Evolutionary conservation across 169 alveolate species (phyloP), one percentile per base, ranked within the genome.

Genomic region (Plasmodium inui): DNA sequence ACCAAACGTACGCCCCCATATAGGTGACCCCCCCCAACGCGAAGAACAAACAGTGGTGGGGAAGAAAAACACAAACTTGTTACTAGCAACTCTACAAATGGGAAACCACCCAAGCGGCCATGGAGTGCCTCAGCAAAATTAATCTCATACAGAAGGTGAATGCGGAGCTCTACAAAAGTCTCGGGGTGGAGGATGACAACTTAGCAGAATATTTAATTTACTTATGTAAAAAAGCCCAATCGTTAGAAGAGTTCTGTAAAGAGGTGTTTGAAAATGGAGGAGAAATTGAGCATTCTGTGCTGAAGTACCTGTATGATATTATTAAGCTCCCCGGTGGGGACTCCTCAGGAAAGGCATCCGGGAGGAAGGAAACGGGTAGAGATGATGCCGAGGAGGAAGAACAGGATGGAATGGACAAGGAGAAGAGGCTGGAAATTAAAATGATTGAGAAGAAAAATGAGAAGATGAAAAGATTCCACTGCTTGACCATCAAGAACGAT

Each of bases 231-330:
- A 86, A 86, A 10, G 78, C 93, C 14, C 74, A 50, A 34, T 86
- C 86, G 26, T 55, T 86, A n/a, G 93, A 86, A 86, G 61, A 74
- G 14, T 86, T 86, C 76, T 86, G 86, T 14, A 86, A 86, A 34
- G 93, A 86, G 5, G 93, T 86, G 8, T 86, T 86, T 76, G 93
- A 86, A 86, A 86, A 76, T 86, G 93, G 93, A 3, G 93, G 93
- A 9, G 93, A 53, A 37, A 86, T 86, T 9, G 93, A 86, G 44
- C 79, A 86, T 1, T 74, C 93, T 28, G 93, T 86, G 12, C 41
- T 86, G 12, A 86, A 86, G 80, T 74, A 74, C 80, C 32, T 86
- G 14, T 86, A 86, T 26, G 79, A 76, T 26, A 32, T 86, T 30
- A 86, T 86, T 30, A 86, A 86, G 44, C 1, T 8, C 26, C 41